Base-by-base conservation (phyloP, 768 basidiomycete genomes). In the Imleria badia region DNA sequence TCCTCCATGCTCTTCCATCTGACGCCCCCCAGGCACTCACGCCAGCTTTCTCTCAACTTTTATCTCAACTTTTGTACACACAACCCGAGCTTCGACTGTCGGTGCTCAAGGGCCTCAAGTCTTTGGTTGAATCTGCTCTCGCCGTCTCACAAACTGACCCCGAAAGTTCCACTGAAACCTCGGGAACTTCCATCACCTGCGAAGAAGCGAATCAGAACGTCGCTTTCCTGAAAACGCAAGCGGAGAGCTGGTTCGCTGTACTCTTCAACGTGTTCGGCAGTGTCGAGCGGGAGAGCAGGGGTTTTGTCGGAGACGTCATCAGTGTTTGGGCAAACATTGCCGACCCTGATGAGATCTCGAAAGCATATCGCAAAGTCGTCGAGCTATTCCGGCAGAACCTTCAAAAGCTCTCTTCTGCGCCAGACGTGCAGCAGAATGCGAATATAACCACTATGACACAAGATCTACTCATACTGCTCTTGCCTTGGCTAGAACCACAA, bases 261-360 rank as follows among this genome's bases (percentile, higher is more conserved):
- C 77, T 97, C 42, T 94, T 98, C 78, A 99, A 99, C 67, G 87
- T 99, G n/a, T 98, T 96, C 72, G 82, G 89, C 53, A 91, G 82
- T 55, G 84, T 90, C 31, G 82, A 81, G n/a, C 79, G 84, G 46
- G 94, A 97, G 58, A 73, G 68, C 45, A 77, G 89, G 48, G 84
- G 85, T 9, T 78, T 85, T 73, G 85, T 98, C 15, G 92, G 94
- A 19, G 93, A 94, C 50, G 92, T 92, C 41, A 90, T 98, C 63
- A 82, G 78, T 14, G 78, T 80, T n/a, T 99, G 95, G 92, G 79
- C 88, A 34, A 81, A 80, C 7, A 87, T 98, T 56, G 87, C 94
- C 33, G 83, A 81, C 20, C 80, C 86, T 52, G 55, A 87, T 83
- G 91, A 94, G 65, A 80, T 94, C 47, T 77, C 81, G n/a, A 86